Conservation (phyloP, 169 alveolate genomes). For the Eimeria brunetti region DNA sequence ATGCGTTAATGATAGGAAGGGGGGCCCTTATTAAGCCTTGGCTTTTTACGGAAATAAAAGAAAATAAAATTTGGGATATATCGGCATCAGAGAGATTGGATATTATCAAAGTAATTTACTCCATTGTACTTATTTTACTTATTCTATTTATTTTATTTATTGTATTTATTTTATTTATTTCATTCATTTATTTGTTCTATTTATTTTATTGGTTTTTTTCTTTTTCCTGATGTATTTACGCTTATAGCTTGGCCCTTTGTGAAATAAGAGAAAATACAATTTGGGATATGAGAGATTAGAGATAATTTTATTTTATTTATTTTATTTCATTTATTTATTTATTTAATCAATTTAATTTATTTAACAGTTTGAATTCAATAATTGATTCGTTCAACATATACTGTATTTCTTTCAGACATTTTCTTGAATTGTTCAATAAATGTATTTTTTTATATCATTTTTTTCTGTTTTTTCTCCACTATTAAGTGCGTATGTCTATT, state of each 20-base stretch:
- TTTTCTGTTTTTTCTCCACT: neutral
- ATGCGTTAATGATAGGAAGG: constrained; percentile 88
- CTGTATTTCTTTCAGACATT: no score
- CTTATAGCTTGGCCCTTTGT: constrained; percentile 90
- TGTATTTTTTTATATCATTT: neutral
- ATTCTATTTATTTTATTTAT: no score
- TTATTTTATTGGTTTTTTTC: no score
- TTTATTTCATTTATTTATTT: no score
- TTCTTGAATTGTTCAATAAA: no score
- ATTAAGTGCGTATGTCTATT: neutral
- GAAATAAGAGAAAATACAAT: constrained; percentile 86
- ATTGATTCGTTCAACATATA: no score
- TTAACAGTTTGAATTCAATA: neutral
- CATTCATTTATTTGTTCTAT: no score
- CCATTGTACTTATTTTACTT: no score
- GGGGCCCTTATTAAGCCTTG: constrained; percentile 93
- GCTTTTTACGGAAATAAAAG: constrained; percentile 90
- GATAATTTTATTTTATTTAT: no score
- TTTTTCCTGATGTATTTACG: no score
- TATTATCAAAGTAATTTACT: constrained; percentile 76
- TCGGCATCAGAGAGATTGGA: constrained; percentile 90
- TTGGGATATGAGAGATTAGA: no score
- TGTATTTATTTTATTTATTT: no score
- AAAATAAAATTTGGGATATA: constrained; percentile 89
- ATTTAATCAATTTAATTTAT: neutral